Evolutionary conservation across 2,329 filamentous ascomycete genomes (phyloP).

Genomic region (Biscogniauxia marginata): DNA sequence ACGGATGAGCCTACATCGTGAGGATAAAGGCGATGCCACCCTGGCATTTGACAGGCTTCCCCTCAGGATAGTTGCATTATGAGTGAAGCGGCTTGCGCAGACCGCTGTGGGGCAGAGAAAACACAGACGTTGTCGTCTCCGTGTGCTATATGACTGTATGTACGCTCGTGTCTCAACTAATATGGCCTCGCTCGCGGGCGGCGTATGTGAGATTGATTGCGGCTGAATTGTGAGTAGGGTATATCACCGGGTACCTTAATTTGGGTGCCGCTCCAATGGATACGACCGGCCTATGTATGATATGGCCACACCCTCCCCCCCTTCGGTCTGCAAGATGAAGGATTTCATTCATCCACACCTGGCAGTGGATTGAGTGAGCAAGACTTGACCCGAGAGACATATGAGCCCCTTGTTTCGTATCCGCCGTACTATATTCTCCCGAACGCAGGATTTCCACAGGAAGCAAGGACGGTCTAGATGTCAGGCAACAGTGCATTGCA

Average conservation of each 20-base stretch:
- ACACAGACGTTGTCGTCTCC: too few species aligned
- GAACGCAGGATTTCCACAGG: background rate
- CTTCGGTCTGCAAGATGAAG: background rate
- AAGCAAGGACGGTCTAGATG: background rate
- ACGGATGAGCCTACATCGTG: background rate
- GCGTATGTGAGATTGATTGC: constrained; percentile 16
- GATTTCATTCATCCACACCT: background rate
- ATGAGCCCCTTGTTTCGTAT: too few species aligned
- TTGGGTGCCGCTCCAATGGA: constrained; percentile 5
- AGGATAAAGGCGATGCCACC: background rate
- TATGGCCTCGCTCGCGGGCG: too few species aligned
- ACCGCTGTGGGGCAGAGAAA: background rate
- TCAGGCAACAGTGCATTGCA: background rate
- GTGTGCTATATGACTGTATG: too few species aligned
- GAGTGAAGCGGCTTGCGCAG: background rate
- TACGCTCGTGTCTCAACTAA: too few species aligned
- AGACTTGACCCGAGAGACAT: background rate
- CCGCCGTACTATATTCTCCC: background rate
- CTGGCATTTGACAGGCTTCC: background rate
- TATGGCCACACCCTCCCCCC: background rate
- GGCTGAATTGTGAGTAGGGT: constrained; percentile 14
- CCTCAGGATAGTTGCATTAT: background rate
- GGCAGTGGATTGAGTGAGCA: background rate
- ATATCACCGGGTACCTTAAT: constrained; percentile 7
- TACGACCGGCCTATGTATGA: background rate